Percentiles rank a stretch among this genome's conserved stretches.
phyloP scores from a whole-genome alignment of 2,329 filamentous ascomycete genomes.

The Aspergillus quadrilineatus region DNA sequence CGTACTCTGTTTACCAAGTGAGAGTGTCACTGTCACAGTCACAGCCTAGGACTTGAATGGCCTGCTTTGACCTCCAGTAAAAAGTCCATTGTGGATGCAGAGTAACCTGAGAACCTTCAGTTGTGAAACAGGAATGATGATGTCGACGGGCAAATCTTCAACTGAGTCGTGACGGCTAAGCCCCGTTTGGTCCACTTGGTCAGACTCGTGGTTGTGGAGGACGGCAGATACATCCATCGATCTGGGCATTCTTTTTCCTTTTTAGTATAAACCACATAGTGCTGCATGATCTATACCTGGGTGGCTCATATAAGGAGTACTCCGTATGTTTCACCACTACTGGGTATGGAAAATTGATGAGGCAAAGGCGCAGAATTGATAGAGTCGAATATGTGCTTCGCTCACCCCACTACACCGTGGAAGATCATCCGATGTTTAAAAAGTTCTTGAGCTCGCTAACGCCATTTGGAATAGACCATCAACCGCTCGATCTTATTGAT shows the following conservation, averaged over 20 bases:
- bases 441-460: conserved; percentile 8
- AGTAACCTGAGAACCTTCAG: neutral
- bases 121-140: neutral
- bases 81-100: neutral
- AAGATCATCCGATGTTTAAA: conserved; percentile 22
- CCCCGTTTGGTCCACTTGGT: neutral
- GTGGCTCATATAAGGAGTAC: neutral
- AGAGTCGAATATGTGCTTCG: neutral
- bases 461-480: conserved; percentile 1
- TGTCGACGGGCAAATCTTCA: neutral
- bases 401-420: conserved; percentile 8
- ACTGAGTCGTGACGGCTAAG: neutral
- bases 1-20: conserved; percentile 1
- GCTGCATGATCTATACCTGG: neutral
- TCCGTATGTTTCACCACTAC: neutral
- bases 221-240: neutral
- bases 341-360: neutral
- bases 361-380: neutral
- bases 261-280: neutral
- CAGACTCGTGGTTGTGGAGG: neutral
- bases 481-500: conserved; percentile 4
- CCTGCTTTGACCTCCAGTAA: neutral
- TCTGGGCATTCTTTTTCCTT: neutral
- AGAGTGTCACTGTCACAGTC: neutral
- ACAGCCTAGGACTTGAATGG: neutral